These are phyloP conservation scores for Naegleria gruberi DNA, from an alignment of 208 protist species.

Conservation along the genomic window DNA sequence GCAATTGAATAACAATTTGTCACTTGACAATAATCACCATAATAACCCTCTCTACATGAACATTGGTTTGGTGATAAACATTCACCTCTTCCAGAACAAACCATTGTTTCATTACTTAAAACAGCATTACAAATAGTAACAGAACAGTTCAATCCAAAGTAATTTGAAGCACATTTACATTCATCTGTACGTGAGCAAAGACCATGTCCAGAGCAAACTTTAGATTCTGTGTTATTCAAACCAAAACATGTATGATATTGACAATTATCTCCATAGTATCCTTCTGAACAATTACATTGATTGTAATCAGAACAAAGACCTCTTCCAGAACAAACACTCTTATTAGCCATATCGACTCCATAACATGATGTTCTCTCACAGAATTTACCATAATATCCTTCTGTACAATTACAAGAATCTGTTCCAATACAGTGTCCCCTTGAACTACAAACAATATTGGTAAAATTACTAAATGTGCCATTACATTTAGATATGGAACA, in stretches of 20 bases:
- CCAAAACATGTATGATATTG: neutral
- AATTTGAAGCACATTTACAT: too few species aligned
- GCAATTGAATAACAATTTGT: neutral
- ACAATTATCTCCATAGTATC: neutral
- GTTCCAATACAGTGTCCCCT: neutral
- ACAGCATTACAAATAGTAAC: too few species aligned
- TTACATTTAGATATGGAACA: neutral
- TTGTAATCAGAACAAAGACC: neutral
- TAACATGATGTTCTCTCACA: neutral
- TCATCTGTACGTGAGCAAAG: too few species aligned
- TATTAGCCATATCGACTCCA: neutral
- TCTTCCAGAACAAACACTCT: neutral
- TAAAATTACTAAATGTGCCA: neutral
- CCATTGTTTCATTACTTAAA: neutral
- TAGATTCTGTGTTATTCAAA: too few species aligned
- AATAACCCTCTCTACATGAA: neutral
- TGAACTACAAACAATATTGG: neutral
- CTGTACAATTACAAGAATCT: neutral
- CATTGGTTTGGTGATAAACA: neutral
- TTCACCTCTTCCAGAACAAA: neutral
- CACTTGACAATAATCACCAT: neutral
- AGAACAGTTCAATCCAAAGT: too few species aligned
- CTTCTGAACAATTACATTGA: neutral
- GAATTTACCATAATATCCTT: neutral
- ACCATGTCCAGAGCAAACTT: too few species aligned